Conservation (phyloP, 1,284 basidiomycete species). For the Apiotrichum akiyoshidainum region DNA sequence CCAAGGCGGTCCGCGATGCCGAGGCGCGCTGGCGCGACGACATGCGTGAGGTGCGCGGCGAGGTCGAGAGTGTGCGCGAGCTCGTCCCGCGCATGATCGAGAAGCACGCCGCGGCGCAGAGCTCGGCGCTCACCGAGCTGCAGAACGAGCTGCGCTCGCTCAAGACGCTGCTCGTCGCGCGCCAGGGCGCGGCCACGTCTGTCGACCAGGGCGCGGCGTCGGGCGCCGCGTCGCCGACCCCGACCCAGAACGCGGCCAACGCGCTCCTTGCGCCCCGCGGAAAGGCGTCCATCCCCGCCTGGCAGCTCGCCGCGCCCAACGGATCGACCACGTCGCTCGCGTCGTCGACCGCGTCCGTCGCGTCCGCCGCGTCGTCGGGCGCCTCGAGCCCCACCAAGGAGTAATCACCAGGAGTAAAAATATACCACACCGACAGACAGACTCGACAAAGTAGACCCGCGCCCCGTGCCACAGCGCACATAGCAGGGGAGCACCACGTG, state of each 20-base stretch:
- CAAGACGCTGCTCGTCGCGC: slow-evolving; percentile 84
- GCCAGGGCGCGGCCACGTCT: slow-evolving; percentile 49
- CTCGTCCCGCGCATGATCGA: slow-evolving; percentile 96
- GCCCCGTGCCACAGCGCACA: no score
- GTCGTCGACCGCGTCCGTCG: slow-evolving; percentile 9
- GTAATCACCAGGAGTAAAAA: slow-evolving; percentile 18
- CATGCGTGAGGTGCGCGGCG: slow-evolving; percentile 85
- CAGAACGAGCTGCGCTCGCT: slow-evolving; percentile 94
- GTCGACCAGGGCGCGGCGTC: slow-evolving; percentile 53
- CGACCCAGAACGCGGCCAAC: slow-evolving; percentile 40
- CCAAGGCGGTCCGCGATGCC: slow-evolving; percentile 35
- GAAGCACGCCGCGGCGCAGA: slow-evolving; percentile 80
- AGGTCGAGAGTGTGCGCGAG: slow-evolving; percentile 71
- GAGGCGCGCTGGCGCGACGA: slow-evolving; percentile 80
- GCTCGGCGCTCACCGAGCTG: slow-evolving; percentile 60
- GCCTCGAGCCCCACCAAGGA: slow-evolving; percentile 21
- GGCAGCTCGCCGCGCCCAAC: slow-evolving; percentile 61
- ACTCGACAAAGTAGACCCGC: not conserved
- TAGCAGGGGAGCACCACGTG: no score
- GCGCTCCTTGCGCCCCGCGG: slow-evolving; percentile 46
- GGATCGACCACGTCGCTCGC: slow-evolving; percentile 14
- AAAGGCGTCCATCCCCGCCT: slow-evolving; percentile 73
- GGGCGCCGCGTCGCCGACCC: slow-evolving; percentile 9
- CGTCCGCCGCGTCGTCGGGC: slow-evolving; percentile 9
- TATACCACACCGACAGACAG: not conserved